Percentiles rank a stretch among this genome's conserved stretches.
Evolutionary conservation across 1,284 basidiomycete species (phyloP).

Genomic region (Leucocoprinus gongylophorus): DNA sequence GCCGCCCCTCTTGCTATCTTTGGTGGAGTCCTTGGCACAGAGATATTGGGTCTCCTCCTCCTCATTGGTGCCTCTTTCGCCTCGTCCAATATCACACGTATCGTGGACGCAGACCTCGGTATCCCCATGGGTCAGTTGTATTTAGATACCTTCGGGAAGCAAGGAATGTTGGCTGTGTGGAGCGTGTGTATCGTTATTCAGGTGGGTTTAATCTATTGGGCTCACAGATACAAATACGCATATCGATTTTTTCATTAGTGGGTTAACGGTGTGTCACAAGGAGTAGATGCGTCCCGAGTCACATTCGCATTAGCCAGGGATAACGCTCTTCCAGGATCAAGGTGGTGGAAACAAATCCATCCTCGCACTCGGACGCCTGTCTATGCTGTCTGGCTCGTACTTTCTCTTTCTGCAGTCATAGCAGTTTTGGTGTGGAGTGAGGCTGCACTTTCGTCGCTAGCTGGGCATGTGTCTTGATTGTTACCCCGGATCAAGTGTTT

Average conservation of each 20-base stretch:
- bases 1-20: slow-evolving; percentile 7
- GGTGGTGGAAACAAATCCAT: slow-evolving; percentile 18
- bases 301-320: slow-evolving; percentile 18
- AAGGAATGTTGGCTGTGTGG: slow-evolving; percentile 12
- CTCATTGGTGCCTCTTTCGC: slow-evolving; percentile 5
- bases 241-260: slow-evolving; percentile 11
- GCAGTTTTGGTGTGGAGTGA: slow-evolving; percentile 14
- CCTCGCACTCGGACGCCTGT: slow-evolving; percentile 15
- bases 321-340: slow-evolving; percentile 17
- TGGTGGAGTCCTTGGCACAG: slow-evolving; percentile 5
- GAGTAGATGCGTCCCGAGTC: slow-evolving; percentile 18
- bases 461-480: background rate
- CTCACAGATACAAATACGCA: background rate
- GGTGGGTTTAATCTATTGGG: background rate
- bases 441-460: slow-evolving; percentile 14
- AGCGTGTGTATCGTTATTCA: slow-evolving; percentile 9
- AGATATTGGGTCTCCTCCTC: slow-evolving; percentile 1
- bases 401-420: slow-evolving; percentile 15
- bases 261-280: slow-evolving; percentile 18
- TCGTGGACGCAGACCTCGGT: slow-evolving; percentile 1
- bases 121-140: slow-evolving; percentile 12
- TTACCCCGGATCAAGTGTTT: background rate
- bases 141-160: slow-evolving; percentile 9
- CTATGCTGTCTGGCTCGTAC: slow-evolving; percentile 19
- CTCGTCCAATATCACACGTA: background rate